These are phyloP conservation scores for Mollisiaceae sp. DNA, from an alignment of 2,329 filamentous ascomycete genomes.

Conservation along the genomic window DNA sequence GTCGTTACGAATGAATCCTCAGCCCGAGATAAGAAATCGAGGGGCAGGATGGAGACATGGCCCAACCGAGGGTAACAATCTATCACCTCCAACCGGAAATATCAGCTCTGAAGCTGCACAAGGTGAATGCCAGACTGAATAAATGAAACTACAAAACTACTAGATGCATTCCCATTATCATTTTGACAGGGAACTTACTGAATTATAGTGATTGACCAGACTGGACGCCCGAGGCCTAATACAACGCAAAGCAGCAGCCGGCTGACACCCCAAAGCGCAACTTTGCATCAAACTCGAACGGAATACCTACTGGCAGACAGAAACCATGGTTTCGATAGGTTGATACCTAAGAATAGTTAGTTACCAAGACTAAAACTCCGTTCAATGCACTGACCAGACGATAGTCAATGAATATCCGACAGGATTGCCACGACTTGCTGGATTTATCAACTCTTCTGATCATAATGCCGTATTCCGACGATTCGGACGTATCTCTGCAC, in stretches of 20 bases:
- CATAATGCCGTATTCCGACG: background rate
- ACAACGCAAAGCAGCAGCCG: background rate
- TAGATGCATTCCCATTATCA: background rate
- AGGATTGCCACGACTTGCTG: background rate
- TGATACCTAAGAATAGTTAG: too few relatives aligned
- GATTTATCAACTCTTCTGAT: background rate
- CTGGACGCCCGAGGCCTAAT: background rate
- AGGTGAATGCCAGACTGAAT: background rate
- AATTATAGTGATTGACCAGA: background rate
- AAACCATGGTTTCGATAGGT: too few relatives aligned
- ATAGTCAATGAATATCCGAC: background rate
- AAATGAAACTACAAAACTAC: background rate
- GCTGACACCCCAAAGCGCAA: background rate
- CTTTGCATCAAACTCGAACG: background rate
- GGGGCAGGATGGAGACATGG: background rate
- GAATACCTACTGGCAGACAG: too few relatives aligned
- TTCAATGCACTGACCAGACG: too few relatives aligned
- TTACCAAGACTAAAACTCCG: too few relatives aligned
- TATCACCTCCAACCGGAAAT: background rate
- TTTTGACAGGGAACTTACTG: background rate
- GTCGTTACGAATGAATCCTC: background rate
- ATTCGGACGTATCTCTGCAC: background rate
- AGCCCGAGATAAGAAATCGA: background rate
- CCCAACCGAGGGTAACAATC: background rate
- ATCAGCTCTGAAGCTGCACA: background rate